Conservation (phyloP, 2,329 filamentous ascomycete species). For the Helotiales sp. region DNA sequence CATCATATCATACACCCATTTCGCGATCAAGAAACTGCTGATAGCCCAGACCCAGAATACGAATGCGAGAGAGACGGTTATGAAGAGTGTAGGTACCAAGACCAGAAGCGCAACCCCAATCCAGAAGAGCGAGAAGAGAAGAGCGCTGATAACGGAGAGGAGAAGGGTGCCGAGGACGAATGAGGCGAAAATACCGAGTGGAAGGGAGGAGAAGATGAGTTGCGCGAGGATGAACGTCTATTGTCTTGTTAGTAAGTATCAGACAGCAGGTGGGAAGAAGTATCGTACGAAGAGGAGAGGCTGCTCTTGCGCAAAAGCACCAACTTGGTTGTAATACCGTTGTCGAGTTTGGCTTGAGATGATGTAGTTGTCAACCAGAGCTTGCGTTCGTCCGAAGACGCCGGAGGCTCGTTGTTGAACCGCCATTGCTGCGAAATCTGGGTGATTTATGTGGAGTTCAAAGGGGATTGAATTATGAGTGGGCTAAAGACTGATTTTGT, state of each 20-base stretch:
- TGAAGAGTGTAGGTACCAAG: constrained; percentile 66
- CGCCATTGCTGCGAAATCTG: constrained; percentile 16
- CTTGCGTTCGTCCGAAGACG: constrained; percentile 20
- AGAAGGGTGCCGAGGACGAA: constrained; percentile 64
- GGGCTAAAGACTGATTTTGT: too few species aligned
- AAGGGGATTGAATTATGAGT: too few species aligned
- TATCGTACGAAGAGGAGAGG: constrained; percentile 68
- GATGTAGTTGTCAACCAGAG: constrained; percentile 44
- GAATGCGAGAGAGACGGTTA: constrained; percentile 62
- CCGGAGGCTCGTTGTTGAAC: constrained; percentile 23
- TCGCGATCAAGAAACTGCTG: constrained; percentile 53
- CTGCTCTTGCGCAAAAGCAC: constrained; percentile 59
- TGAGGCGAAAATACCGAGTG: constrained; percentile 65
- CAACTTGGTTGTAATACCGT: constrained; percentile 52
- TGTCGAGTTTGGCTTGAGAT: constrained; percentile 63
- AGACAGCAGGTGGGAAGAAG: neutral
- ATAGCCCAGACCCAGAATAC: constrained; percentile 69
- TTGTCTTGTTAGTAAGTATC: constrained; percentile 6
- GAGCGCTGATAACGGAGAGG: constrained; percentile 60
- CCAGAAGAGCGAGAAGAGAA: constrained; percentile 68
- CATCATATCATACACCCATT: constrained; percentile 45
- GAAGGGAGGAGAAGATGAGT: constrained; percentile 63
- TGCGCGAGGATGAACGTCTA: constrained; percentile 70
- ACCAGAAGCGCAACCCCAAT: constrained; percentile 65
- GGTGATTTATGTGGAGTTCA: neutral